Evolutionary conservation across 371 early-diverging fungal species (phyloP).

Genomic region (Syncephalastrum contaminatum): DNA sequence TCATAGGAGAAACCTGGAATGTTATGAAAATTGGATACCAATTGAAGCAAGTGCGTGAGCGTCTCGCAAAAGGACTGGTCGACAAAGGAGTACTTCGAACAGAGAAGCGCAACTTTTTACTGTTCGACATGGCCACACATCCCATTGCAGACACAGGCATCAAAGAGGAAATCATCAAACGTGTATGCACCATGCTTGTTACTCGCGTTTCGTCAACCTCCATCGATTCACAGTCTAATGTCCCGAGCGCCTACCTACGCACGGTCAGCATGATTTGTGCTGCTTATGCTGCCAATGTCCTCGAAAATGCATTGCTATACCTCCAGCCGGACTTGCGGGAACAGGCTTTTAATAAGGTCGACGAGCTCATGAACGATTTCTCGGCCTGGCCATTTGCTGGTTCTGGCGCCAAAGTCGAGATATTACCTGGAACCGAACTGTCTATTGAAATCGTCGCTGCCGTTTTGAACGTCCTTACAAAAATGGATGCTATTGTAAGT

Average conservation of each 20-base stretch:
- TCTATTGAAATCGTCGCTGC: slow-evolving; percentile 73
- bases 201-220: slow-evolving; percentile 44
- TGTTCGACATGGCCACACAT: slow-evolving; percentile 96
- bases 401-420: slow-evolving; percentile 58
- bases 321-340: slow-evolving; percentile 86
- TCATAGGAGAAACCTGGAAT: slow-evolving; percentile 96
- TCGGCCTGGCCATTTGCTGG: slow-evolving; percentile 75
- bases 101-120: slow-evolving; percentile 90
- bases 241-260: slow-evolving; percentile 59
- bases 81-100: slow-evolving; percentile 97
- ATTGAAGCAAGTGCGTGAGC: slow-evolving; percentile 95
- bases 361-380: slow-evolving; percentile 86
- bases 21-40: slow-evolving; percentile 94
- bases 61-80: slow-evolving; percentile 94
- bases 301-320: slow-evolving; percentile 89
- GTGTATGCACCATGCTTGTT: slow-evolving; percentile 75
- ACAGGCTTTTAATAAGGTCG: slow-evolving; percentile 83
- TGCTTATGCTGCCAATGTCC: slow-evolving; percentile 93
- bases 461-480: slow-evolving; percentile 79
- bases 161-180: slow-evolving; percentile 83
- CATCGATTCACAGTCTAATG: slow-evolving; percentile 41
- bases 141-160: slow-evolving; percentile 83
- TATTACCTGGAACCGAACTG: slow-evolving; percentile 54
- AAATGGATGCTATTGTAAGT: slow-evolving; percentile 88
- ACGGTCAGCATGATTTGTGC: slow-evolving; percentile 93